Evolutionary conservation across 2,329 filamentous ascomycete species (phyloP), one percentile per base, ranked within the genome.

Genomic region (Aspergillus arachidicola): DNA sequence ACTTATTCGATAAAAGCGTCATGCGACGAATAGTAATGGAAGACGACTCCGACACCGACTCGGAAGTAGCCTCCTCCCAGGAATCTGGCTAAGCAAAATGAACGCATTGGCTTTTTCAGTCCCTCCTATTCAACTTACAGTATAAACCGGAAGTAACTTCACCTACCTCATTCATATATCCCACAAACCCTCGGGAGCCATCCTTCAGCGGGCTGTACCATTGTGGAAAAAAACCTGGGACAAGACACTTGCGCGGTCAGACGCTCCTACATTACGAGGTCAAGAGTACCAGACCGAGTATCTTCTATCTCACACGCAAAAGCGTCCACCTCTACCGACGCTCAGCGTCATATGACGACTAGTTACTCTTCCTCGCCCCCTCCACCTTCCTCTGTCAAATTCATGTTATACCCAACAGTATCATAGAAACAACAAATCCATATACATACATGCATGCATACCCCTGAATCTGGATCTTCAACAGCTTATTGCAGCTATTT

Each of bases 1-100:
- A 98, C 74, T 81, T 99, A 26, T 99, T 99, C 72, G 94, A 98
- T 73, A 95, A 94, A 79, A 89, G 87, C 63, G 92, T 98, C 50
- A 84, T 98, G 79, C 85, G 93, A 66, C 87, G 88, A 68, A 91
- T 97, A 64, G 91, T 99, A 14, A 89, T 96, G 62, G 89, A 91
- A 58, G 90, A 92, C 70, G 90, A 91, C 23, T 80, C 80, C 14
- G 78, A 78, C 43, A 61, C 65, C 6, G 75, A 77, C 38, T 76
- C 73, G 1, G 77, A 76, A 34, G 70, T 69, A 1, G 71, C 70
- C 32, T 75, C 71, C 3, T 76, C 72, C 26, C 62, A 70, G 61
- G 69, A 62, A 43, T 70, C 69, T n/a, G 62, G 57, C 30, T 71
- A 61, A 46, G 68, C 69, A 16, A 63, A 57, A 26, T 69, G 62